Percentiles rank a stretch among this genome's conserved stretches.
phyloP scores from a whole-genome alignment of 2,329 filamentous ascomycete species.

The Myriangium duriaei region DNA sequence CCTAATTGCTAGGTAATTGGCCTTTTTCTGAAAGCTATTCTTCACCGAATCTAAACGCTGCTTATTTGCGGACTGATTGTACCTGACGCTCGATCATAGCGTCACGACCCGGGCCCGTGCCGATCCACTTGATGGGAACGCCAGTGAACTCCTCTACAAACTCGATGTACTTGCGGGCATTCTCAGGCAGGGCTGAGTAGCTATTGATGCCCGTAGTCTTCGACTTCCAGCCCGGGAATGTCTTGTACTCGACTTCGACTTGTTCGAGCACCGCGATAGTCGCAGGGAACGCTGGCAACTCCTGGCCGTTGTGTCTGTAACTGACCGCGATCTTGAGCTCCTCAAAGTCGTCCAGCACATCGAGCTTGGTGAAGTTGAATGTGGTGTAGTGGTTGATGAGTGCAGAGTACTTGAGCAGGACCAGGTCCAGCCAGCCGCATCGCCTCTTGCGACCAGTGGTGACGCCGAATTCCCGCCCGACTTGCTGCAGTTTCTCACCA shows the following conservation, averaged over 20 bases:
- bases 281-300: slow-evolving; percentile 52
- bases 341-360: slow-evolving; percentile 60
- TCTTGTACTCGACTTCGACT: slow-evolving; percentile 54
- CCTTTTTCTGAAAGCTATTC: too few species aligned
- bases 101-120: slow-evolving; percentile 52
- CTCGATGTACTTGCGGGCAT: slow-evolving; percentile 53
- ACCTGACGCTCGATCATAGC: slow-evolving; percentile 46
- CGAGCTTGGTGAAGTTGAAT: slow-evolving; percentile 54
- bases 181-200: slow-evolving; percentile 50
- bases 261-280: slow-evolving; percentile 46
- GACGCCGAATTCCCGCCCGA: slow-evolving; percentile 45
- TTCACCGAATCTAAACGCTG: too few species aligned
- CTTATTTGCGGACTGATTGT: too few species aligned
- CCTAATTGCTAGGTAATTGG: too few species aligned
- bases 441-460: slow-evolving; percentile 49
- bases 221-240: slow-evolving; percentile 56
- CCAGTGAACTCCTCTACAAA: slow-evolving; percentile 55
- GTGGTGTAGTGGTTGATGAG: slow-evolving; percentile 55
- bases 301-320: slow-evolving; percentile 48
- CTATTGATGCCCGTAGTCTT: slow-evolving; percentile 47
- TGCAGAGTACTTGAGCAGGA: slow-evolving; percentile 54
- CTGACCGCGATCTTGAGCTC: slow-evolving; percentile 62
- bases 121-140: slow-evolving; percentile 52
- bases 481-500: slow-evolving; percentile 44
- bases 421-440: slow-evolving; percentile 55